Percentiles rank a stretch among this genome's conserved stretches.
These are phyloP conservation scores for Brettanomyces nanus DNA, from an alignment of 805 yeast genomes.

Conservation along the genomic window DNA sequence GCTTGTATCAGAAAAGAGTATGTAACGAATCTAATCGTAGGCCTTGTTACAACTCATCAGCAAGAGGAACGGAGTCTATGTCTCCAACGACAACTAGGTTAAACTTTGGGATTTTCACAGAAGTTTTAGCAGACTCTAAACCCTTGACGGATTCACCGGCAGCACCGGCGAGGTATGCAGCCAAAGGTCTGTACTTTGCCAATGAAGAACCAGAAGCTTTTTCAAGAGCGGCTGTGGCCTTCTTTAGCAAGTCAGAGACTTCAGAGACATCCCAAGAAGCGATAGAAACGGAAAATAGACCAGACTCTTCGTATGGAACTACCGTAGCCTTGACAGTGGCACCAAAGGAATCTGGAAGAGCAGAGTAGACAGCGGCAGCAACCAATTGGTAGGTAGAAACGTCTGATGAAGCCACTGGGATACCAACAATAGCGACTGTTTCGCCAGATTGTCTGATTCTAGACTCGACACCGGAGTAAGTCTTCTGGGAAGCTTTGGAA, in stretches of 20 bases:
- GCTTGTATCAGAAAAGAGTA: no score
- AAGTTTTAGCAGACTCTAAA: conserved; percentile 27
- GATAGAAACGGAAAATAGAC: conserved; percentile 67
- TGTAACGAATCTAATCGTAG: no score
- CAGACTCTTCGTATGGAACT: conserved; percentile 66
- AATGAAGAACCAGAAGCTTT: conserved; percentile 20
- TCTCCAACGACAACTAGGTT: conserved; percentile 89
- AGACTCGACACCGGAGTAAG: conserved; percentile 57
- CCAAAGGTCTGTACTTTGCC: conserved; percentile 40
- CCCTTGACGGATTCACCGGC: conserved; percentile 15
- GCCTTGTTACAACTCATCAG: conserved; percentile 71
- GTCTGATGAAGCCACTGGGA: conserved; percentile 61
- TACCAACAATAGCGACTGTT: conserved; percentile 71
- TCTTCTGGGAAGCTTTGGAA: conserved; percentile 26
- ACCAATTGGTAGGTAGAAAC: conserved; percentile 64
- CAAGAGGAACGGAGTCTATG: conserved; percentile 75
- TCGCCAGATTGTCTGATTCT: conserved; percentile 58
- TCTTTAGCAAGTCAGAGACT: conserved; percentile 54
- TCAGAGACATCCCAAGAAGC: conserved; percentile 48
- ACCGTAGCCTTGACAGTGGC: conserved; percentile 43
- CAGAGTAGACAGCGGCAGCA: conserved; percentile 55
- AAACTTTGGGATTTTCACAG: conserved; percentile 43
- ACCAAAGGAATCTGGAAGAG: conserved; percentile 43
- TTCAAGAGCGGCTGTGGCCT: conserved; percentile 48
- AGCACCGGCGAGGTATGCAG: conserved; percentile 38